Conservation (phyloP, 345 rosid genomes). For the Hibiscus mutabilis region DNA sequence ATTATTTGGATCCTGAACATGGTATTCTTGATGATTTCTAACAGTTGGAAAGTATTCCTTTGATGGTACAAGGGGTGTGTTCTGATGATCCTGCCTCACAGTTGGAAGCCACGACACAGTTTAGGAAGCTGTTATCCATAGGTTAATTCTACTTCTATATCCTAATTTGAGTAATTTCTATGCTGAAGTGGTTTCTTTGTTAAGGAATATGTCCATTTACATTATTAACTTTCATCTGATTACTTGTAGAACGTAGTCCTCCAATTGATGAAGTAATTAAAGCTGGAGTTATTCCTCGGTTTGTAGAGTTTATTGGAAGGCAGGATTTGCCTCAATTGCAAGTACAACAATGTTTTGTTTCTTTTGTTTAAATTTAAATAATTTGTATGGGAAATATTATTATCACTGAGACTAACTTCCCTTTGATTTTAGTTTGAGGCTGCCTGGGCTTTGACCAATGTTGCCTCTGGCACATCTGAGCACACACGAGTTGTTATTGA, state of each 20-base stretch:
- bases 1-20: background rate
- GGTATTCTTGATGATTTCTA: constrained; percentile 14
- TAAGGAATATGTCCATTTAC: background rate
- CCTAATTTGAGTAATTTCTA: background rate
- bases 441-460: constrained; percentile 24
- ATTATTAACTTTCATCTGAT: constrained; percentile 5
- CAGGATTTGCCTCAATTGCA: constrained; percentile 71
- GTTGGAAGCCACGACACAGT: constrained; percentile 71
- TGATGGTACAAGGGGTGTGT: constrained; percentile 72
- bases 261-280: constrained; percentile 86
- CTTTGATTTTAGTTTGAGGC: constrained; percentile 39
- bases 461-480: background rate
- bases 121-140: constrained; percentile 73
- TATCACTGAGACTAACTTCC: background rate
- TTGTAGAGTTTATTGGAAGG: constrained; percentile 76
- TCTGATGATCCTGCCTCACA: constrained; percentile 55
- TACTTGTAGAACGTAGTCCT: constrained; percentile 64
- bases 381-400: background rate
- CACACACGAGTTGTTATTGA: background rate
- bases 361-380: constrained; percentile 9
- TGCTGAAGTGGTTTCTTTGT: background rate
- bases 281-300: constrained; percentile 68
- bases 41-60: constrained; percentile 72
- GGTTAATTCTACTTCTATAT: constrained; percentile 28
- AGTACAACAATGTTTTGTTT: constrained; percentile 29